Conservation (phyloP, 208 protist species). For the Acanthamoeba triangularis region DNA sequence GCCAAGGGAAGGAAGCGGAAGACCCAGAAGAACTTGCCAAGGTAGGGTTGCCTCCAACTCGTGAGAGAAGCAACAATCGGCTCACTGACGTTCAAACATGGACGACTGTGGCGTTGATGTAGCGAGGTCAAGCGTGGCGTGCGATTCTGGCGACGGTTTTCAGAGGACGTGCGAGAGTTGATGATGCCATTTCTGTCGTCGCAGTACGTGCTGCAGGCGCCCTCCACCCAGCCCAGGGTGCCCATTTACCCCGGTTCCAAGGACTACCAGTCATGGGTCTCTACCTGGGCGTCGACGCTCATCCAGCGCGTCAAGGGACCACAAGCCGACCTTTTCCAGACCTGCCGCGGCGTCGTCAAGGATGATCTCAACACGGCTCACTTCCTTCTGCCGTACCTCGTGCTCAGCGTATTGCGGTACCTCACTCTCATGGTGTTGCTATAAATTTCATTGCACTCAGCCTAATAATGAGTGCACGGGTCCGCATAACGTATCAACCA, state of each 20-base stretch:
- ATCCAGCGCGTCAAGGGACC: constrained; percentile 58
- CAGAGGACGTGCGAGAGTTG: constrained; percentile 60
- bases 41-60: not conserved
- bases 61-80: no score
- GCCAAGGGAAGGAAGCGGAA: constrained; percentile 26
- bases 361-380: constrained; percentile 83
- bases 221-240: not conserved
- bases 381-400: constrained; percentile 82
- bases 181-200: constrained; percentile 60
- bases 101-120: not conserved
- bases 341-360: constrained; percentile 84
- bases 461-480: no score
- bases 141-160: constrained; percentile 36
- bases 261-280: constrained; percentile 83
- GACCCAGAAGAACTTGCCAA: constrained; percentile 39
- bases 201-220: constrained; percentile 63
- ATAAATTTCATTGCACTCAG: no score
- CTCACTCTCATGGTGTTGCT: no score
- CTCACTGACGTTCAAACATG: not conserved
- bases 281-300: constrained; percentile 70
- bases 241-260: constrained; percentile 27
- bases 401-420: constrained; percentile 79
- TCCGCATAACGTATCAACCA: no score
- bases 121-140: constrained; percentile 63
- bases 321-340: constrained; percentile 75